A percentile compares a stretch with the other conserved stretches of the same genome.
Evolutionary conservation across 768 basidiomycete species (phyloP).

Genomic region (Boletus tomentosulus): DNA sequence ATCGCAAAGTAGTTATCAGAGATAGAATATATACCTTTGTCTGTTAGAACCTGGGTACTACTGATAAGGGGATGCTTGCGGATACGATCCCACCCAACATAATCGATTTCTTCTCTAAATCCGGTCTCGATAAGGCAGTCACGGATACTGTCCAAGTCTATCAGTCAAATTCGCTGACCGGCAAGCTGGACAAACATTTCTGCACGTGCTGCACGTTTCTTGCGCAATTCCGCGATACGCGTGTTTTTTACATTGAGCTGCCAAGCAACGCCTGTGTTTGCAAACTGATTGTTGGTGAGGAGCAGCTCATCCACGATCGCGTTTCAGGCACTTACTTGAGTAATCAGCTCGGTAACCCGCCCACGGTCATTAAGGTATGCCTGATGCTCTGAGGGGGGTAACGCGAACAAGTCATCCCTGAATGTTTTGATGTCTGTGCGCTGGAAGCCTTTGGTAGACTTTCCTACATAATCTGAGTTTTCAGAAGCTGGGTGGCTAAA

Average conservation of each 20-base stretch:
- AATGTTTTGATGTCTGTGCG: conserved; percentile 15
- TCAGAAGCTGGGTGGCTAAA: not conserved
- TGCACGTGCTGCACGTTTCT: conserved; percentile 24
- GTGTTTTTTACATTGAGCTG: conserved; percentile 15
- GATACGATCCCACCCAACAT: conserved; percentile 31
- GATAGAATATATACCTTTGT: conserved; percentile 12
- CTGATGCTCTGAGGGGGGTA: conserved; percentile 15
- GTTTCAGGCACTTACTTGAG: conserved; percentile 9
- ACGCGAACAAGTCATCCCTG: conserved; percentile 7
- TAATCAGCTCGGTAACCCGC: conserved; percentile 4
- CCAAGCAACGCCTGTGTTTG: conserved; percentile 24
- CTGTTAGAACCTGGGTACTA: conserved; percentile 21
- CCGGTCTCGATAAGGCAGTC: conserved; percentile 14
- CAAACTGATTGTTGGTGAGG: conserved; percentile 24
- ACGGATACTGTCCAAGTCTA: conserved; percentile 14
- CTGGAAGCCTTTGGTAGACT: conserved; percentile 20
- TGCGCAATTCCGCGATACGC: conserved; percentile 19
- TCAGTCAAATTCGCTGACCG: conserved; percentile 4
- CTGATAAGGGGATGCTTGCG: conserved; percentile 28
- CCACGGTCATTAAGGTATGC: conserved; percentile 16
- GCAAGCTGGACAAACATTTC: conserved; percentile 19
- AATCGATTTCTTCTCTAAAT: conserved; percentile 26
- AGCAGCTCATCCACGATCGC: not conserved
- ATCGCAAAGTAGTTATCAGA: not conserved
- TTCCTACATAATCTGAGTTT: conserved; percentile 16